phyloP scores from a whole-genome alignment of 2,329 filamentous ascomycete genomes.

The Talaromyces sp. region DNA sequence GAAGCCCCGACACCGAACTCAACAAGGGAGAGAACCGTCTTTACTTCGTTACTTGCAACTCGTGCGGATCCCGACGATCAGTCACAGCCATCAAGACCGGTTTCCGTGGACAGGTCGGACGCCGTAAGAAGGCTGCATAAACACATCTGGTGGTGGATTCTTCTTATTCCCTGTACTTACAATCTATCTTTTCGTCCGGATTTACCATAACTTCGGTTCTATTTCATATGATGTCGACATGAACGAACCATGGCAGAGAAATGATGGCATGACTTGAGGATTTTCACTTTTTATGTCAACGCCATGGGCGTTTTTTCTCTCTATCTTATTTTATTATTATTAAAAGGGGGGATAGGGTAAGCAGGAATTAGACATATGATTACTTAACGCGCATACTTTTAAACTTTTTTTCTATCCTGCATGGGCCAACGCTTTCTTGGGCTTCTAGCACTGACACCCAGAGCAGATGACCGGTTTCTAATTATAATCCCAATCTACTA shows the following conservation, averaged over 20 bases:
- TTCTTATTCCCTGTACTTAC: not conserved
- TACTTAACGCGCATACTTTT: not conserved
- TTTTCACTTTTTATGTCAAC: not conserved
- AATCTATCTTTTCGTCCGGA: not conserved
- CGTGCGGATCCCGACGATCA: conserved; percentile 74
- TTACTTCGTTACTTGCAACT: conserved; percentile 98
- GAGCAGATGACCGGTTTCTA: not conserved
- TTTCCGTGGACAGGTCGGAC: conserved; percentile 99
- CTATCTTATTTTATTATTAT: not conserved
- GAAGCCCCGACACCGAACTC: conserved; percentile 88
- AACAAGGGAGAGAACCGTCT: conserved; percentile 99
- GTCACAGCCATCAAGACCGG: conserved; percentile 99
- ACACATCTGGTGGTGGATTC: not conserved
- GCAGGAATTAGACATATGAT: not conserved
- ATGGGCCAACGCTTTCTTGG: not conserved
- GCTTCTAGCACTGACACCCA: not conserved
- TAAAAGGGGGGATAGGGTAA: not conserved
- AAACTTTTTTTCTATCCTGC: not conserved
- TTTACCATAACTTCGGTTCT: not conserved
- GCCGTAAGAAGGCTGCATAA: conserved; percentile 77
- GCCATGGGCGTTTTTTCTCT: not conserved
- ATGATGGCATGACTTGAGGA: not conserved
- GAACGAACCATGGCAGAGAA: conserved; percentile 13
- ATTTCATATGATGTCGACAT: conserved; percentile 1
- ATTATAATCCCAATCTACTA: not conserved